phyloP scores from a whole-genome alignment of 1,139 yeast genomes.

The Debaryomycetaceae sp. region DNA sequence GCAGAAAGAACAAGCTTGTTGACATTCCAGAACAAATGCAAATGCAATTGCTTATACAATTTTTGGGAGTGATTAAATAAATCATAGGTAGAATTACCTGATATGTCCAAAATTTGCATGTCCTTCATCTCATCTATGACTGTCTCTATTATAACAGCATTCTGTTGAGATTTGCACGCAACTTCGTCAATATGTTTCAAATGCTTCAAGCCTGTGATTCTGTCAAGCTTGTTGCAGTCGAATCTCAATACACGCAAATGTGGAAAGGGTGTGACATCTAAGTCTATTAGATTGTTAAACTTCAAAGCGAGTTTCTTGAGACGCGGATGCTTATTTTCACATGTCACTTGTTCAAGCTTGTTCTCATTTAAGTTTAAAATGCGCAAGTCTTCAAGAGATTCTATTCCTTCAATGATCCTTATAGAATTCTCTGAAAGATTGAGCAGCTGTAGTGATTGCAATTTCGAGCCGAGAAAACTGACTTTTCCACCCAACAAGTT shows the following conservation, averaged over 20 bases:
- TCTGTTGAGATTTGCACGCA: slow-evolving; percentile 37
- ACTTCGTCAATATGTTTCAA: slow-evolving; percentile 39
- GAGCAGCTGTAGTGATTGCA: slow-evolving; percentile 43
- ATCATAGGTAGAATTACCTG: slow-evolving; percentile 28
- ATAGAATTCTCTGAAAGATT: slow-evolving; percentile 43
- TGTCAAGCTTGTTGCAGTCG: slow-evolving; percentile 40
- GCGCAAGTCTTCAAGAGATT: slow-evolving; percentile 31
- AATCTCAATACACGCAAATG: slow-evolving; percentile 42
- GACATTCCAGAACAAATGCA: slow-evolving; percentile 32
- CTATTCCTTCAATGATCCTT: slow-evolving; percentile 29
- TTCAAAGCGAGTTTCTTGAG: slow-evolving; percentile 45
- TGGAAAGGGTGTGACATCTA: slow-evolving; percentile 35
- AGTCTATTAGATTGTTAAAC: slow-evolving; percentile 29
- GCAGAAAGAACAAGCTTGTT: slow-evolving; percentile 43
- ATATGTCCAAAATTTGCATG: slow-evolving; percentile 31
- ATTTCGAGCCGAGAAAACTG: slow-evolving; percentile 30
- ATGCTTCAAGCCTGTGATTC: slow-evolving; percentile 22
- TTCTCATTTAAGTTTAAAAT: slow-evolving; percentile 46
- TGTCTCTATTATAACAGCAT: slow-evolving; percentile 14
- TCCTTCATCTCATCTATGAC: slow-evolving; percentile 18
- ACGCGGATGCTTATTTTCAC: slow-evolving; percentile 20
- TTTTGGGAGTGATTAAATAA: slow-evolving; percentile 3
- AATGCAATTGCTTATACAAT: neutral
- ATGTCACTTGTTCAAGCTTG: slow-evolving; percentile 21
- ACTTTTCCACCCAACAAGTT: slow-evolving; percentile 39